Conservation (phyloP, 2,329 filamentous ascomycete genomes). For the Apiospora hydei region DNA sequence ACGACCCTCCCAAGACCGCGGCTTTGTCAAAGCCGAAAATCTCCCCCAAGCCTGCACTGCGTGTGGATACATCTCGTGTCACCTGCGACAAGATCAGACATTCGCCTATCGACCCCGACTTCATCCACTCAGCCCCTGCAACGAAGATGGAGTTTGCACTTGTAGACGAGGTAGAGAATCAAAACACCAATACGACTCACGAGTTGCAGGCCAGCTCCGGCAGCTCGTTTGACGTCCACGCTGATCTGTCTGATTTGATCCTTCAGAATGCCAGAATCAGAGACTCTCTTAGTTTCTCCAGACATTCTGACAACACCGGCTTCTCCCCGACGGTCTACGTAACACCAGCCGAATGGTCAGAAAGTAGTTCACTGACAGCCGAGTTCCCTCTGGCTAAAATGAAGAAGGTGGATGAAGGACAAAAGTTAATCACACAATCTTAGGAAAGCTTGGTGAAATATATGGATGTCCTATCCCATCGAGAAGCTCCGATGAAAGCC, state of each 20-base stretch:
- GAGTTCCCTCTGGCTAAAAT: conserved; percentile 31
- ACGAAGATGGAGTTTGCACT: conserved; percentile 25
- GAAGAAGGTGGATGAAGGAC: conserved; percentile 6
- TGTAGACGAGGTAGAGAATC: neutral
- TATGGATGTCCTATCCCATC: neutral
- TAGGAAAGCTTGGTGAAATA: conserved; percentile 6
- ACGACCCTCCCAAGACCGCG: conserved; percentile 30
- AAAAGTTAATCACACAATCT: neutral
- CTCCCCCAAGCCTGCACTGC: conserved; percentile 31
- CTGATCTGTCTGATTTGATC: conserved; percentile 11
- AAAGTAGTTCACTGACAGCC: neutral
- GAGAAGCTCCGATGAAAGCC: neutral
- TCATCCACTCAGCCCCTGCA: conserved; percentile 41
- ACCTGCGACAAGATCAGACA: conserved; percentile 27
- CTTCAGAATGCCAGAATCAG: neutral
- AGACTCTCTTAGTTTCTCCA: neutral
- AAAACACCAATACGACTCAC: neutral
- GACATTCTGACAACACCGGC: neutral
- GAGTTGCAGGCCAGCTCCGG: neutral
- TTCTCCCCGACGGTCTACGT: conserved; percentile 5
- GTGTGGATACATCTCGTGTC: conserved; percentile 30
- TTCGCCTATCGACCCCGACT: conserved; percentile 35
- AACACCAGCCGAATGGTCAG: neutral
- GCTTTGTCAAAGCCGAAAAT: conserved; percentile 27
- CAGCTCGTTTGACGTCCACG: neutral